These are phyloP conservation scores for Botrytis tulipae DNA, from an alignment of 2,329 filamentous ascomycete genomes.

Conservation along the genomic window DNA sequence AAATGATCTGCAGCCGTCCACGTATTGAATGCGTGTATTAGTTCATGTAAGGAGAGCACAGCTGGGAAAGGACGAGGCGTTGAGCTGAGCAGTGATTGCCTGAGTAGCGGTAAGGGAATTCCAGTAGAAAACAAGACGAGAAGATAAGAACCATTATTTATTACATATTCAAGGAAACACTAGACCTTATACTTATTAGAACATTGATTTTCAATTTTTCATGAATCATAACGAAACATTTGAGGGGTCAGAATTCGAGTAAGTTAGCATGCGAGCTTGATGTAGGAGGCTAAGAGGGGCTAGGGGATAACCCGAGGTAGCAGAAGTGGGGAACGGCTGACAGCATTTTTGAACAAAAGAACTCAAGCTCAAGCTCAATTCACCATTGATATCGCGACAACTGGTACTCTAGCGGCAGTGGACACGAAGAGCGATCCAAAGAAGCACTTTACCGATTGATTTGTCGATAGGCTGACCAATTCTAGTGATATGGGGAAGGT, in stretches of 20 bases:
- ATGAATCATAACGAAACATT: not conserved
- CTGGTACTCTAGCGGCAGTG: not conserved
- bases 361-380: not conserved
- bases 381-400: not conserved
- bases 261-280: not conserved
- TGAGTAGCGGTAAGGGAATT: not conserved
- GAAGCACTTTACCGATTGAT: not conserved
- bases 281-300: not conserved
- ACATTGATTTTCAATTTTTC: not conserved
- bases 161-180: not conserved
- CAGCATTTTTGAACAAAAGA: not conserved
- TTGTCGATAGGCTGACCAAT: not conserved
- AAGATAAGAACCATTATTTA: not conserved
- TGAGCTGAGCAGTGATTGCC: not conserved
- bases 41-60: not conserved
- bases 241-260: not conserved
- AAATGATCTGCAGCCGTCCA: not conserved
- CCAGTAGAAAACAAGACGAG: not conserved
- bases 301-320: not conserved
- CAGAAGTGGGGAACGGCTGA: not conserved
- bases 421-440: not conserved
- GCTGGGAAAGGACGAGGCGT: not conserved
- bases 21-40: not conserved
- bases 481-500: not conserved
- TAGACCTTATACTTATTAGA: not conserved